These are phyloP conservation scores for Mycosphaerella arachidis DNA, from an alignment of 2,329 filamentous ascomycete species.

Conservation along the genomic window DNA sequence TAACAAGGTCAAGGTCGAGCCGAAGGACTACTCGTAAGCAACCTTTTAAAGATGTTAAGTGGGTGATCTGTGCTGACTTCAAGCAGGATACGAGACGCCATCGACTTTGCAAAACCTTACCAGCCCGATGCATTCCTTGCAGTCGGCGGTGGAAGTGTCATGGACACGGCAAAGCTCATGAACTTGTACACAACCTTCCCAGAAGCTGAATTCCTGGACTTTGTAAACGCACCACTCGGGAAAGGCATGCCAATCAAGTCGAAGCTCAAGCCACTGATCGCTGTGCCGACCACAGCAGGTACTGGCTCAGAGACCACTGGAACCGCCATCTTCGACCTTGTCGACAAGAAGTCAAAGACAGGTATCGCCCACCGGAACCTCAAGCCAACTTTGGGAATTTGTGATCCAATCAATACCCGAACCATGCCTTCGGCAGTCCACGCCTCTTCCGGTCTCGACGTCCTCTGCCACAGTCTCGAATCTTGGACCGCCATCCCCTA, in stretches of 20 bases:
- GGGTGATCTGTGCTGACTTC: background rate
- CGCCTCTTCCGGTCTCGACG: slow-evolving; percentile 85
- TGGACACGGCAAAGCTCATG: slow-evolving; percentile 98
- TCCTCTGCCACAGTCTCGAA: slow-evolving; percentile 91
- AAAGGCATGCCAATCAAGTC: slow-evolving; percentile 72
- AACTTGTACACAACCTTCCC: slow-evolving; percentile 91
- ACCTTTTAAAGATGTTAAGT: background rate
- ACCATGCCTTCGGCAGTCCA: slow-evolving; percentile 96
- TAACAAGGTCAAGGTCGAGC: slow-evolving; percentile 77
- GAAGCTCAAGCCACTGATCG: slow-evolving; percentile 69
- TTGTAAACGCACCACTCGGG: slow-evolving; percentile 91
- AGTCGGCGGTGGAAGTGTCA: slow-evolving; percentile 87
- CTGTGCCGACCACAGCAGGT: slow-evolving; percentile 79
- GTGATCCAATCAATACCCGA: slow-evolving; percentile 79
- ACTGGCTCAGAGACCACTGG: slow-evolving; percentile 93
- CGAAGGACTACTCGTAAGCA: slow-evolving; percentile 83
- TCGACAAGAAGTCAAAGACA: slow-evolving; percentile 85
- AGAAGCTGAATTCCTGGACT: slow-evolving; percentile 91
- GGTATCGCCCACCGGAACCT: slow-evolving; percentile 92
- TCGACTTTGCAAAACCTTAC: slow-evolving; percentile 77
- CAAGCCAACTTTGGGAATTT: slow-evolving; percentile 90
- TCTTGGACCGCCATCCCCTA: slow-evolving; percentile 98
- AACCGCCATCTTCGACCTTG: slow-evolving; percentile 95
- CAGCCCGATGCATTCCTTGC: slow-evolving; percentile 85
- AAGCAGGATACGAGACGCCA: slow-evolving; percentile 75